Conservation (phyloP, 768 basidiomycete species). For the Cantharellus cinnabarinus region DNA sequence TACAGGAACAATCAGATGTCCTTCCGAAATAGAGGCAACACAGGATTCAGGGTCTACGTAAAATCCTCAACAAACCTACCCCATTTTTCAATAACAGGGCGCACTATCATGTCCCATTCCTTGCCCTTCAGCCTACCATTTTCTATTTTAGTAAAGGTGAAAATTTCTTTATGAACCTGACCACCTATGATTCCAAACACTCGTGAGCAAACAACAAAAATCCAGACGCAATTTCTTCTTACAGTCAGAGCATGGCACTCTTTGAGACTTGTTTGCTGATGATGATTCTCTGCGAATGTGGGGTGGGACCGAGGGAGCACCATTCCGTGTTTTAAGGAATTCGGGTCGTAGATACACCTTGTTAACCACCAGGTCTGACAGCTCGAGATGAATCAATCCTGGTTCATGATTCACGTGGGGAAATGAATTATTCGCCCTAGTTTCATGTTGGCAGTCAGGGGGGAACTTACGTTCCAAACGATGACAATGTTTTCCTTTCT, state of each 20-base stretch:
- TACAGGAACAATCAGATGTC: too few relatives aligned
- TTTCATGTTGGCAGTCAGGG: too few relatives aligned
- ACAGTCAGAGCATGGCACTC: slow-evolving; percentile 27
- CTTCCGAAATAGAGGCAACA: too few relatives aligned
- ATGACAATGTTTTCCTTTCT: slow-evolving; percentile 45
- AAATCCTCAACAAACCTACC: slow-evolving; percentile 34
- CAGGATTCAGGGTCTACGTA: too few relatives aligned
- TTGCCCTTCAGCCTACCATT: slow-evolving; percentile 34
- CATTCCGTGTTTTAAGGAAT: slow-evolving; percentile 1
- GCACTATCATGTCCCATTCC: slow-evolving; percentile 59
- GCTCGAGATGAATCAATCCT: slow-evolving; percentile 59
- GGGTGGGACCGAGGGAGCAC: neutral
- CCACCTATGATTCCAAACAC: slow-evolving; percentile 25
- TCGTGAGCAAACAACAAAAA: neutral
- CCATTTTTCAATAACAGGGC: slow-evolving; percentile 62
- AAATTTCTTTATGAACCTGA: slow-evolving; percentile 54
- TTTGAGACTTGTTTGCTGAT: slow-evolving; percentile 5
- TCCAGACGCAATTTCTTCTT: slow-evolving; percentile 18
- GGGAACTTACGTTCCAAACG: slow-evolving; percentile 30
- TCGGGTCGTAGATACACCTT: slow-evolving; percentile 29
- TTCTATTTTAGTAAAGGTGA: slow-evolving; percentile 39
- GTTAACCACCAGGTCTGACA: slow-evolving; percentile 43
- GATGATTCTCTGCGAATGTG: slow-evolving; percentile 7
- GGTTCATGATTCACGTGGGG: neutral
- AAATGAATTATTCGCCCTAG: neutral